Percentiles rank a stretch among this genome's conserved stretches.
These are phyloP conservation scores for Hypoxylon sp. DNA, from an alignment of 2,329 filamentous ascomycete genomes.

Conservation along the genomic window DNA sequence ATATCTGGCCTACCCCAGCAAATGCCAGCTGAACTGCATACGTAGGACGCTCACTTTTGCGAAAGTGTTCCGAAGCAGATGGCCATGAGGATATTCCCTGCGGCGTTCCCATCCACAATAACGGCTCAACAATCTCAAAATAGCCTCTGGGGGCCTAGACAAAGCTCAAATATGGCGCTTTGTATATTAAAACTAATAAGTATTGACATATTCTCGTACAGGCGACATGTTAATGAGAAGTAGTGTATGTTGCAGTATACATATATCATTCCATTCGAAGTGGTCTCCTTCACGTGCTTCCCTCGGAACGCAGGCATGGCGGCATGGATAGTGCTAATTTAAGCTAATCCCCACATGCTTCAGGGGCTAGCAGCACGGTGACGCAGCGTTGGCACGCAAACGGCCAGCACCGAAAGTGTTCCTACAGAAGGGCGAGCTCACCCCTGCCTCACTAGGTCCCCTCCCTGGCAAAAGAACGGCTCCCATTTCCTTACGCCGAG, in stretches of 20 bases:
- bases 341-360: slow-evolving; percentile 17
- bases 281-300: slow-evolving; percentile 34
- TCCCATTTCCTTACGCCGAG: slow-evolving; percentile 36
- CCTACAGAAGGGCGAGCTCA: slow-evolving; percentile 5
- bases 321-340: slow-evolving; percentile 33
- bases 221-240: not conserved
- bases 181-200: not conserved
- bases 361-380: slow-evolving; percentile 23
- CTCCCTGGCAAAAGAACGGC: slow-evolving; percentile 9
- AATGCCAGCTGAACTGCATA: not conserved
- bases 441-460: slow-evolving; percentile 2
- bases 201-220: not conserved
- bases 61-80: not conserved
- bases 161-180: not conserved
- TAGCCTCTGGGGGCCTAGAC: not conserved
- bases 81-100: not conserved
- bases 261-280: slow-evolving; percentile 3
- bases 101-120: not conserved
- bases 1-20: no score
- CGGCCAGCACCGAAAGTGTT: slow-evolving; percentile 22
- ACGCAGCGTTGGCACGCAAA: slow-evolving; percentile 30
- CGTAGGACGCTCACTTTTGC: no score
- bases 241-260: not conserved
- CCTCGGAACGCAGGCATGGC: slow-evolving; percentile 1
- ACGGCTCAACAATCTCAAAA: not conserved